A percentile compares a stretch with the other conserved stretches of the same genome.
Evolutionary conservation across 345 rosid genomes (phyloP).

Genomic region (Rhizophora mangle): DNA sequence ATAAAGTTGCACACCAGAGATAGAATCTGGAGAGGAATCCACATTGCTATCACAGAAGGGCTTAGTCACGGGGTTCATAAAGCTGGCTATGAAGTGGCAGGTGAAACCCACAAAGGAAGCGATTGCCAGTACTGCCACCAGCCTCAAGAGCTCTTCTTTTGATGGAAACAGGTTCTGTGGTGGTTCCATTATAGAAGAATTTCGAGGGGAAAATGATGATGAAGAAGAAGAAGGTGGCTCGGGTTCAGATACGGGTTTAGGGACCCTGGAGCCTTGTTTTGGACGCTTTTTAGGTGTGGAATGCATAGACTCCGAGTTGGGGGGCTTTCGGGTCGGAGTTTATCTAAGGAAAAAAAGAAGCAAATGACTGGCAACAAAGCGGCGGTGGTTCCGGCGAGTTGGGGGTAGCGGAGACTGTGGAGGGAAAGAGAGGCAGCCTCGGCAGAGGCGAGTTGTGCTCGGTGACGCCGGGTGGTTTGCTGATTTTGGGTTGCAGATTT

Average conservation of each 20-base stretch:
- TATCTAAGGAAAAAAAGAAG: too few relatives aligned
- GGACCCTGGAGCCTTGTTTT: slow-evolving; percentile 10
- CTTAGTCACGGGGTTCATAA: slow-evolving; percentile 37
- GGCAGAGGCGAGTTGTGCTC: too few relatives aligned
- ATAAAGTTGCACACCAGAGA: slow-evolving; percentile 37
- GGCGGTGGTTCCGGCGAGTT: too few relatives aligned
- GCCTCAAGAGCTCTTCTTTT: slow-evolving; percentile 48
- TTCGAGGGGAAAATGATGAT: slow-evolving; percentile 27
- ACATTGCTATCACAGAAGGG: slow-evolving; percentile 57
- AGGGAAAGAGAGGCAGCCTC: too few relatives aligned
- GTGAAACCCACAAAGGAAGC: slow-evolving; percentile 63
- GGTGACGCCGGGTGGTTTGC: too few relatives aligned
- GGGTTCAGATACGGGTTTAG: too few relatives aligned
- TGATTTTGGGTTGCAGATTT: too few relatives aligned
- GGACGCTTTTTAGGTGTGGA: slow-evolving; percentile 43
- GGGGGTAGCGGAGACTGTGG: too few relatives aligned
- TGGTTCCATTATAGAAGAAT: slow-evolving; percentile 48
- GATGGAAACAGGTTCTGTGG: slow-evolving; percentile 67
- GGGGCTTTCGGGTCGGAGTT: neutral
- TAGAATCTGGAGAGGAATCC: slow-evolving; percentile 33
- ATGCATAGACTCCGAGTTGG: slow-evolving; percentile 21
- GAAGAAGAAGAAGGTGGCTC: too few relatives aligned
- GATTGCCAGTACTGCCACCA: slow-evolving; percentile 49
- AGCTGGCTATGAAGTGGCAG: slow-evolving; percentile 47
- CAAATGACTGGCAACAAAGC: too few relatives aligned